Conservation (phyloP, 495 filamentous ascomycete genomes). For the Tuber magnatum region DNA sequence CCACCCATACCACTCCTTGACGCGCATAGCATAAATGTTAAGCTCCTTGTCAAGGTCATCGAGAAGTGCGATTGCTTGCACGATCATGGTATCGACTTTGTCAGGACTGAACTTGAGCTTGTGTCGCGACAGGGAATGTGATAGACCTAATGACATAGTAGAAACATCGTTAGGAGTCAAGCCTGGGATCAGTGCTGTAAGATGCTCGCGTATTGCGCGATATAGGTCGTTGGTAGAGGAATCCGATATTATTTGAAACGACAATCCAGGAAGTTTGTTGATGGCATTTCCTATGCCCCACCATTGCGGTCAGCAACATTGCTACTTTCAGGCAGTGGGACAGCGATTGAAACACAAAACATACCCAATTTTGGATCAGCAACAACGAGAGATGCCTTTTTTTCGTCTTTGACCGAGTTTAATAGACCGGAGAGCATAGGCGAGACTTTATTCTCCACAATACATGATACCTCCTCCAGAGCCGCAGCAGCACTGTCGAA, state of each 20-base stretch:
- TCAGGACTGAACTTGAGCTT: slow-evolving; percentile 98
- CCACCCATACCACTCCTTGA: slow-evolving; percentile 99
- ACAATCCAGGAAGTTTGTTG: slow-evolving; percentile 79
- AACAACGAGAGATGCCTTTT: slow-evolving; percentile 91
- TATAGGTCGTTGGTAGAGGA: slow-evolving; percentile 79
- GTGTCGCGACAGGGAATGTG: slow-evolving; percentile 94
- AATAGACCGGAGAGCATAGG: slow-evolving; percentile 75
- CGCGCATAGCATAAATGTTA: slow-evolving; percentile 96
- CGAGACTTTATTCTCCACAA: slow-evolving; percentile 94
- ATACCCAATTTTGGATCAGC: slow-evolving; percentile 86
- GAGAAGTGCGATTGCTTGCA: slow-evolving; percentile 87
- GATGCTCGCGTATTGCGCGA: slow-evolving; percentile 83
- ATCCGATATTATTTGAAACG: slow-evolving; percentile 78
- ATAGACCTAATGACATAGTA: slow-evolving; percentile 90
- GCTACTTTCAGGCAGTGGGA: slow-evolving; percentile 7
- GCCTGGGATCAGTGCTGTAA: slow-evolving; percentile 84
- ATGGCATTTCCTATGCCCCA: slow-evolving; percentile 62
- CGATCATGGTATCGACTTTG: slow-evolving; percentile 99
- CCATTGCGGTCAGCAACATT: slow-evolving; percentile 9
- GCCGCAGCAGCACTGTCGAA: slow-evolving; percentile 86
- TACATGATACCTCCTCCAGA: slow-evolving; percentile 74
- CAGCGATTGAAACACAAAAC: slow-evolving; percentile 27
- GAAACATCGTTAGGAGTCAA: slow-evolving; percentile 75
- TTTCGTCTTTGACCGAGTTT: slow-evolving; percentile 89
- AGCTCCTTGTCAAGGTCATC: slow-evolving; percentile 98